These are phyloP conservation scores for Eimeria sp. DNA, from an alignment of 169 alveolate genomes.

Conservation along the genomic window DNA sequence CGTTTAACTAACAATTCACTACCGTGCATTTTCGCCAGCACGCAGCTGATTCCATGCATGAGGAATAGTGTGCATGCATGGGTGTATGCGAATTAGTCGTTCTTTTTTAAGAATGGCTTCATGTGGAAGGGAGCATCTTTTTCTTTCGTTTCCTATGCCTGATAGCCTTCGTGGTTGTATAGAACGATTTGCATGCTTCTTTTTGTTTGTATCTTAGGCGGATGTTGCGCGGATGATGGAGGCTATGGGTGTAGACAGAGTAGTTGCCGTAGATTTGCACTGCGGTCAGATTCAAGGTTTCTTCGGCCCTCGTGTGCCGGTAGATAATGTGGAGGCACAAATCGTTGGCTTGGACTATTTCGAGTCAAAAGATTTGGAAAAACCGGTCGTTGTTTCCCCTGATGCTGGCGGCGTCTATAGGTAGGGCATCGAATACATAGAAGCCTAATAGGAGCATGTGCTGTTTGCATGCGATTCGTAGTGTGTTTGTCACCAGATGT, in stretches of 20 bases:
- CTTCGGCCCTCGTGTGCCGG: constrained; percentile 97
- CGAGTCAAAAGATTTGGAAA: constrained; percentile 87
- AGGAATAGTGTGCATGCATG: no score
- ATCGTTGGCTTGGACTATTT: constrained; percentile 93
- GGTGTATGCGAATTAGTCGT: not conserved
- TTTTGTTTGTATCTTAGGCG: constrained; percentile 82
- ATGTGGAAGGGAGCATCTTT: no score
- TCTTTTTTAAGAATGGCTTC: no score
- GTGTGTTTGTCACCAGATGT: not conserved
- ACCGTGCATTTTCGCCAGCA: not conserved
- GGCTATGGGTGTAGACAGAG: constrained; percentile 98
- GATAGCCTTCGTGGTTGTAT: not conserved
- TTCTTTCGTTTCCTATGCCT: no score
- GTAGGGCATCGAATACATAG: not conserved
- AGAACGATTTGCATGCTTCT: not conserved
- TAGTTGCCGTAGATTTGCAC: constrained; percentile 97
- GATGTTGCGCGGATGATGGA: constrained; percentile 97
- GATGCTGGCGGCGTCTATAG: constrained; percentile 95
- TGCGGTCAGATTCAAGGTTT: constrained; percentile 96
- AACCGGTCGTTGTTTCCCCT: constrained; percentile 97
- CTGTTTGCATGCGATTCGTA: not conserved
- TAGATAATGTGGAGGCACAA: constrained; percentile 95
- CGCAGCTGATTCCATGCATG: not conserved
- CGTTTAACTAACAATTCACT: not conserved
- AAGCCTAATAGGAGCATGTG: not conserved